phyloP scores from a whole-genome alignment of 1,284 basidiomycete genomes.

The Serendipita sp. region DNA sequence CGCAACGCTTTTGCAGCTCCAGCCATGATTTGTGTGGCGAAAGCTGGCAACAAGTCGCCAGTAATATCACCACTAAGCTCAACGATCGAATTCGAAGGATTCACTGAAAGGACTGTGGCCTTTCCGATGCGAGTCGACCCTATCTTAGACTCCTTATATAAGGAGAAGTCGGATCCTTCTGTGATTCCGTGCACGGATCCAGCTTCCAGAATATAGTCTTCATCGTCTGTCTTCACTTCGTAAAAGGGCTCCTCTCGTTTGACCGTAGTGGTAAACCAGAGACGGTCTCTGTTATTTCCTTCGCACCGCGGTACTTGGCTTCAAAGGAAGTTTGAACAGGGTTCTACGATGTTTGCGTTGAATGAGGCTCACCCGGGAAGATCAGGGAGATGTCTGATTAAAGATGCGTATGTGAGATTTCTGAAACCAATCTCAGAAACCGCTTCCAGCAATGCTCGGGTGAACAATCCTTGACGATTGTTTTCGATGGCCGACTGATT shows the following conservation, averaged over 20 bases:
- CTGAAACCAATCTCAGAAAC: slow-evolving; percentile 34
- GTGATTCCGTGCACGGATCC: slow-evolving; percentile 46
- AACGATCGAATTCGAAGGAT: no score
- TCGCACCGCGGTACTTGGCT: slow-evolving; percentile 29
- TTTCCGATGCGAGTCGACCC: background rate
- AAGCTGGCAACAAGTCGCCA: no score
- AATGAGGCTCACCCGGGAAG: slow-evolving; percentile 17
- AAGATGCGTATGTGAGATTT: slow-evolving; percentile 33
- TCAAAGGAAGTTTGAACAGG: background rate
- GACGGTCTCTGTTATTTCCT: slow-evolving; percentile 33
- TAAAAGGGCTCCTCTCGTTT: slow-evolving; percentile 34
- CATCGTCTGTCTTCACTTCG: slow-evolving; percentile 28
- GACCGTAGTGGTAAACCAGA: slow-evolving; percentile 39
- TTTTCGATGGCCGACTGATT: slow-evolving; percentile 41
- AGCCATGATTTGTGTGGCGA: no score
- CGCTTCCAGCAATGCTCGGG: slow-evolving; percentile 34
- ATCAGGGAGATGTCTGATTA: slow-evolving; percentile 30
- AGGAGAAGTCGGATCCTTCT: slow-evolving; percentile 42
- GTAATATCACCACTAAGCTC: no score
- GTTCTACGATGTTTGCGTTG: background rate
- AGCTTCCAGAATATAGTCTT: slow-evolving; percentile 30
- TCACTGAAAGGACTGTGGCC: no score
- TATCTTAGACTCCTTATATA: slow-evolving; percentile 41
- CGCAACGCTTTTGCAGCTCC: no score
- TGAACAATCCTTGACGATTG: slow-evolving; percentile 40